Evolutionary conservation across 23 red algal genomes (phyloP).

Genomic region (Cyanidiococcus yangmingshanensis): DNA sequence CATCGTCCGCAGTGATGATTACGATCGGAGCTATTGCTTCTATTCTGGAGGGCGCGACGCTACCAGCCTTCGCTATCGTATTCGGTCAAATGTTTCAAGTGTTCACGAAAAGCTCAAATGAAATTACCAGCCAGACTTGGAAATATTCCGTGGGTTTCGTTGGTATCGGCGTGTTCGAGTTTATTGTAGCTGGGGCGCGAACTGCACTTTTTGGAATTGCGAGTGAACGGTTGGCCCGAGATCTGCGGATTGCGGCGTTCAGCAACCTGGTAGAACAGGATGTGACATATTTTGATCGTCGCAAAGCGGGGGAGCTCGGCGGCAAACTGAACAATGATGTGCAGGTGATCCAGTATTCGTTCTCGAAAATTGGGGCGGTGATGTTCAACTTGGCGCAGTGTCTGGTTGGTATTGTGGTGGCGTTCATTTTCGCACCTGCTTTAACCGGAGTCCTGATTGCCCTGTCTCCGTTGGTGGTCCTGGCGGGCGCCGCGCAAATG

Average conservation of each 20-base stretch:
- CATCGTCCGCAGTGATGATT: conserved; percentile 42
- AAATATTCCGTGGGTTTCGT: conserved; percentile 62
- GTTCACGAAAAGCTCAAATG: conserved; percentile 19
- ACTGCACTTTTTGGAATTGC: conserved; percentile 57
- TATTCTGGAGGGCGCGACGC: conserved; percentile 47
- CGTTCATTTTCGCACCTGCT: conserved; percentile 49
- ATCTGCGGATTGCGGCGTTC: conserved; percentile 62
- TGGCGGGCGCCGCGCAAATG: conserved; percentile 55
- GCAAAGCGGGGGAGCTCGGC: conserved; percentile 23
- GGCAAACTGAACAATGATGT: conserved; percentile 17
- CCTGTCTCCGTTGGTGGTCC: conserved; percentile 52
- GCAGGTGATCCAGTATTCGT: conserved; percentile 17
- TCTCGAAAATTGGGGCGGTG: conserved; percentile 14
- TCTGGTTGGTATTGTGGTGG: conserved; percentile 52
- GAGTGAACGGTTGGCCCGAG: conserved; percentile 66
- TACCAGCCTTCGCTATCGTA: conserved; percentile 80
- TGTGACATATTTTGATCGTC: conserved; percentile 67
- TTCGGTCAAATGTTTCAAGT: conserved; percentile 79
- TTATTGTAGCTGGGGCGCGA: conserved; percentile 48
- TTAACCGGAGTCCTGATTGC: conserved; percentile 60
- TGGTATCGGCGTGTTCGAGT: conserved; percentile 43
- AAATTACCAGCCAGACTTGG: conserved; percentile 38
- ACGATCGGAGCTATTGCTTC: conserved; percentile 28
- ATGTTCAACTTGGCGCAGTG: conserved; percentile 39
- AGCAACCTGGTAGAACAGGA: conserved; percentile 62